Percentiles rank a stretch among this genome's conserved stretches.
phyloP scores from a whole-genome alignment of 371 early-diverging fungal species.

The Hamiltosporidium tvaerminnensis region DNA sequence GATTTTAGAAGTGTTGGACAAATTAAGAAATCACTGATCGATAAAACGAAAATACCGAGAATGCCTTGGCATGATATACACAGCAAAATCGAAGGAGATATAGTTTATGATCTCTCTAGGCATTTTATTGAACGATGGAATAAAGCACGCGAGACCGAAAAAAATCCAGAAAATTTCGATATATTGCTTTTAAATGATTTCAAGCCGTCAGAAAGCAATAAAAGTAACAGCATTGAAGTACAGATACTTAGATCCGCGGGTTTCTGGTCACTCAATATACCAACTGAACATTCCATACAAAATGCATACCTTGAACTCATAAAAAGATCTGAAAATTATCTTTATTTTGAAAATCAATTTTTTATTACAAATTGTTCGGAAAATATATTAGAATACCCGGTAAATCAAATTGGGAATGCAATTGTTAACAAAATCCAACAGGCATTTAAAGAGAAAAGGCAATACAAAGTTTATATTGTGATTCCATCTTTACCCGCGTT shows the following conservation, averaged over 20 bases:
- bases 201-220: constrained; percentile 60
- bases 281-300: constrained; percentile 62
- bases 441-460: constrained; percentile 59
- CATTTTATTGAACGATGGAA: constrained; percentile 82
- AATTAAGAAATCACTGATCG: constrained; percentile 52
- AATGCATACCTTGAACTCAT: constrained; percentile 65
- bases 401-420: constrained; percentile 60
- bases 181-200: constrained; percentile 59
- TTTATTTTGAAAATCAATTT: constrained; percentile 87
- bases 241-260: constrained; percentile 48
- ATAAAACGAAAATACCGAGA: constrained; percentile 54
- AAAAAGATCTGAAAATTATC: constrained; percentile 60
- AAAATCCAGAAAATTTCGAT: constrained; percentile 27
- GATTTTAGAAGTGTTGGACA: constrained; percentile 63
- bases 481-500: constrained; percentile 80
- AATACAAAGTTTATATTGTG: constrained; percentile 66
- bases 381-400: not conserved
- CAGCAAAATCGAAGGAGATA: constrained; percentile 55
- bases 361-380: constrained; percentile 56
- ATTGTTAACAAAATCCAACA: constrained; percentile 62
- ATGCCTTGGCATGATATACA: constrained; percentile 91
- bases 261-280: constrained; percentile 42
- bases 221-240: constrained; percentile 1
- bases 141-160: constrained; percentile 59
- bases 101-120: constrained; percentile 64